Base-by-base conservation (phyloP, 345 rosid genomes). In the Corchorus capsularis region DNA sequence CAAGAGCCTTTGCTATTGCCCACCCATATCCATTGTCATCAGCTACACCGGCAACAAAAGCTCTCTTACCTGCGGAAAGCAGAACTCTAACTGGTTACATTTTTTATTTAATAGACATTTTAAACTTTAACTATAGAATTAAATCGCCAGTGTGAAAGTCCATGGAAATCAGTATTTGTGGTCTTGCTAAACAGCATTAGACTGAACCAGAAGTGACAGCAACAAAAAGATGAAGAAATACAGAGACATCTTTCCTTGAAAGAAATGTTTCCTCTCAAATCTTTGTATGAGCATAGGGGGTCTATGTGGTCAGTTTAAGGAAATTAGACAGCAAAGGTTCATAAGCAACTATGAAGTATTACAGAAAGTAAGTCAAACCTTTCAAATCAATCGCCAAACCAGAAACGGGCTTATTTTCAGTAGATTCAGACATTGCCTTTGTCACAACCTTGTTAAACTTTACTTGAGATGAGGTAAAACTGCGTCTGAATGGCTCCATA, bases 311-410 rank as follows among this genome's bases (percentile, higher is more conserved):
- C 8, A 20, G 22, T 8, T 61, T 32, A 61, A 32, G 41, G 64
- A 60, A 75, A 56, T 35, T 50, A 55, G 43, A 80, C 13, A 57
- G 54, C 27, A 54, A 34, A 56, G 3, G 6, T 27, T 62, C 5
- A 15, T 41, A 13, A 16, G 61, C 3, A 16, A 17, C 45, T 0
- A 62, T 45, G 53, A 77, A 52, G n/a, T 4, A 71, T 54, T 19
- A 39, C n/a, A 13, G 12, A 9, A 59, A 14, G 41, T 50, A 49
- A 80, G 22, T 41, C 19, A 9, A 63, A 93, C 98, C 98, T 93
- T 73, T 88, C 87, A 94, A 85, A 87, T 93, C 94, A 80, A 94
- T 89, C 2, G 95, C 86, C 87, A 95, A 87, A 53, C 98, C 93
- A 34, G 93, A 75, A 8, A 78, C 69, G 57, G 86, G 83, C 78